Conservation (phyloP, 2,329 filamentous ascomycete genomes). For the Fusarium buxicola region DNA sequence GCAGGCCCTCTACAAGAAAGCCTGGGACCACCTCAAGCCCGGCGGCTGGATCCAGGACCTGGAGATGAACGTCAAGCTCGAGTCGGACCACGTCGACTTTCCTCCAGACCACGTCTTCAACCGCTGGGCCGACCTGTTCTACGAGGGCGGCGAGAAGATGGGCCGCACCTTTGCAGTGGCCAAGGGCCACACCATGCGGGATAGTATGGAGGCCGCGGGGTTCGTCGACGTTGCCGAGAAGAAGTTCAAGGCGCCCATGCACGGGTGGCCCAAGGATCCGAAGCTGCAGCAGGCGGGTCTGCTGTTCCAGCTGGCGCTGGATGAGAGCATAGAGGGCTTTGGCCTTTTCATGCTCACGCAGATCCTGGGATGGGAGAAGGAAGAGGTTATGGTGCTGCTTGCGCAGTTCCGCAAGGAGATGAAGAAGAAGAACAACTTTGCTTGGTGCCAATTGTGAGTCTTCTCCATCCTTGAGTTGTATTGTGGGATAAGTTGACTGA, state of each 20-base stretch:
- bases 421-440: slow-evolving; percentile 23
- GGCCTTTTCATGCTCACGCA: slow-evolving; percentile 44
- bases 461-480: not conserved
- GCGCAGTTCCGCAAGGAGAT: slow-evolving; percentile 37
- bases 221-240: slow-evolving; percentile 51
- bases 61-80: slow-evolving; percentile 42
- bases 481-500: not conserved
- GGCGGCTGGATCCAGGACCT: slow-evolving; percentile 50
- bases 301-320: slow-evolving; percentile 47
- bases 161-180: slow-evolving; percentile 45
- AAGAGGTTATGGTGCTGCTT: slow-evolving; percentile 43
- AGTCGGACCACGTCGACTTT: slow-evolving; percentile 30
- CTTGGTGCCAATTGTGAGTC: slow-evolving; percentile 32
- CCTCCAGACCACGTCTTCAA: slow-evolving; percentile 42
- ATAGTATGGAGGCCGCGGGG: slow-evolving; percentile 45
- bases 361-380: slow-evolving; percentile 45
- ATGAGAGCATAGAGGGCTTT: slow-evolving; percentile 49
- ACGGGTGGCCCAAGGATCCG: slow-evolving; percentile 57
- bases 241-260: slow-evolving; percentile 55
- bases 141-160: slow-evolving; percentile 42
- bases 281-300: slow-evolving; percentile 56
- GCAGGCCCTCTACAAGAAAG: slow-evolving; percentile 63
- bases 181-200: slow-evolving; percentile 32
- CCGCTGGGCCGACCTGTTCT: slow-evolving; percentile 46
- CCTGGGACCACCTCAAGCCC: slow-evolving; percentile 61